Percentiles rank a stretch among this genome's conserved stretches.
phyloP scores from a whole-genome alignment of 345 rosid species.

The Odontarrhena argentea region DNA sequence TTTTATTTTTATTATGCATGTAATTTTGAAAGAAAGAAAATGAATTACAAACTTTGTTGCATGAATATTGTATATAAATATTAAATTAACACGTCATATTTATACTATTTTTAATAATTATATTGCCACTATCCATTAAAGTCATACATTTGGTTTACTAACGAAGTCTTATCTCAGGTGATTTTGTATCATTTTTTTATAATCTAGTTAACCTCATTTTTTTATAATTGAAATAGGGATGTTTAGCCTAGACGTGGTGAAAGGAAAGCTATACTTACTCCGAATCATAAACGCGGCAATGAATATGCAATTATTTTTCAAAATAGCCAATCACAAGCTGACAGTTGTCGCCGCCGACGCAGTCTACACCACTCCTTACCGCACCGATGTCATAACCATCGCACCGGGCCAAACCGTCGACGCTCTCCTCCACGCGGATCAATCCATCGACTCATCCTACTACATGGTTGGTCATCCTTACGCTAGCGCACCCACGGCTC shows the following conservation, averaged over 20 bases:
- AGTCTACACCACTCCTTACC: slow-evolving; percentile 60
- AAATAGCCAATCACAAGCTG: slow-evolving; percentile 77
- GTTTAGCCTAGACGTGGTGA: slow-evolving; percentile 56
- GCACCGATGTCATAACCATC: slow-evolving; percentile 59
- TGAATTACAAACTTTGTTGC: no score
- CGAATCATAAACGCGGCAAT: slow-evolving; percentile 93
- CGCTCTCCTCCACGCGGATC: slow-evolving; percentile 61
- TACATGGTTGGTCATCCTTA: slow-evolving; percentile 81
- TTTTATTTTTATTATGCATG: no score
- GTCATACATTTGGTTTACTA: no score
- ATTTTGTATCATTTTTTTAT: not conserved
- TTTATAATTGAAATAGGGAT: slow-evolving; percentile 42
- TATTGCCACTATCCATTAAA: no score
- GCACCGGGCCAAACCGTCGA: slow-evolving; percentile 85
- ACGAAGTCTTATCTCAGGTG: not conserved
- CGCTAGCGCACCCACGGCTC: slow-evolving; percentile 42
- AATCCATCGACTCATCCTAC: slow-evolving; percentile 63
- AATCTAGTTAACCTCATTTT: not conserved
- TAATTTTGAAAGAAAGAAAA: no score
- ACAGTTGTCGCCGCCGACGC: slow-evolving; percentile 84
- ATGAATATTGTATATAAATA: no score
- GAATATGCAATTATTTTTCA: slow-evolving; percentile 76
- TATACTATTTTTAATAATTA: no score
- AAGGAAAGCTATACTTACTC: slow-evolving; percentile 72
- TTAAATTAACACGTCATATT: no score